Base-by-base conservation (phyloP, 2,329 filamentous ascomycete genomes). In the Stachybotrys echinatus region DNA sequence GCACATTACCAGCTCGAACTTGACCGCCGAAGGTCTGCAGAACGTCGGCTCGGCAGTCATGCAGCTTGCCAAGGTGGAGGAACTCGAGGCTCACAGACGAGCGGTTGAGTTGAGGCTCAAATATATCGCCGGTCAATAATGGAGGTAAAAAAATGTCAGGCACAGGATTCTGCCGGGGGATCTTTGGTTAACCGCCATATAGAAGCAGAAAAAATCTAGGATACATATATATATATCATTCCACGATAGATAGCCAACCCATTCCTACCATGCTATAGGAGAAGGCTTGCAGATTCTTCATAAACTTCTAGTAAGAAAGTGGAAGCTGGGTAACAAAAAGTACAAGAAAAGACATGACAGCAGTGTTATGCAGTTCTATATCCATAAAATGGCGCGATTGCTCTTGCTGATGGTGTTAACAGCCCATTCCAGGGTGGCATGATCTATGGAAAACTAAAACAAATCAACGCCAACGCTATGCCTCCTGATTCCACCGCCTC, bases 1-100 rank as follows among this genome's bases (percentile, higher is more conserved):
- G 75, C 91, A 97, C 76, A 96, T 99, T 63, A 99, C 94, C 37
- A 94, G 89, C 73, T 90, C 91, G 1, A 89, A 95, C 68, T 78
- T 99, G 54, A 95, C 90, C 1, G 82, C 85, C 18, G 81, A 96
- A 61, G 94, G 94, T 20, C 74, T 99, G 54, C 80, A 80, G 59
- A 94, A 95, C 61, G 88, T 99, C 3, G 90, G 92, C 31, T 74
- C 77, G 48, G 91, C 94, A 5, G 94, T 99, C 48, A 96, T 97
- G 90, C 88, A 92, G 69, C 77, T 99, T 45, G 94, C 94, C 21
- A 88, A 89, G 63, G 92, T 97, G 2, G 94, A 99, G 70, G 89
- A 95, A 65, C 75, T 99, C 23, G 92, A 99, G 68, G 94, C 94
- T 48, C 94, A 99, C 74, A 84, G 90, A 64, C 77, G 92, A 48